Conservation (phyloP, 2,329 filamentous ascomycete species). For the Penicillium frequentans region DNA sequence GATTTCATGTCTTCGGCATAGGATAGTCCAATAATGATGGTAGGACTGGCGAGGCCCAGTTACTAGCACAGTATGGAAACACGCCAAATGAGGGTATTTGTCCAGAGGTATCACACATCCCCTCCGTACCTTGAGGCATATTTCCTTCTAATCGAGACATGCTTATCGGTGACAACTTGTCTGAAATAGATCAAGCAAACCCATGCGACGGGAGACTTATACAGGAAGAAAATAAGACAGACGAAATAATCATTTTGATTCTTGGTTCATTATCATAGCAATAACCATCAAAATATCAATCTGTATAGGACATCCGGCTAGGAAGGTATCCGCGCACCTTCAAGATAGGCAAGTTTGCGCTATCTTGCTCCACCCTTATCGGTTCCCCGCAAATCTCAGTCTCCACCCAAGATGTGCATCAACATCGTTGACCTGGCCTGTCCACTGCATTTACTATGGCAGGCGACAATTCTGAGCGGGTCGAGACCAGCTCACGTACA, state of each 20-base stretch:
- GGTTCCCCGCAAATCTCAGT: conserved; percentile 12
- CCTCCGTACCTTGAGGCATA: too few species aligned
- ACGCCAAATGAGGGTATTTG: too few species aligned
- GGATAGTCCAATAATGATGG: too few species aligned
- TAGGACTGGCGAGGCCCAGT: too few species aligned
- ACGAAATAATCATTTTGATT: not conserved
- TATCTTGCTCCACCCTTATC: conserved; percentile 9
- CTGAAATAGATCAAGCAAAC: too few species aligned
- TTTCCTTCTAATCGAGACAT: too few species aligned
- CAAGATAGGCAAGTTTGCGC: conserved; percentile 13
- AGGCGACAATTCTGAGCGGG: not conserved
- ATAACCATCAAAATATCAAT: not conserved
- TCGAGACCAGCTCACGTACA: conserved; percentile 6
- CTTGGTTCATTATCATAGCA: not conserved
- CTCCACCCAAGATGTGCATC: not conserved
- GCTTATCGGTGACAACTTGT: too few species aligned
- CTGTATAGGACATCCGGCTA: not conserved
- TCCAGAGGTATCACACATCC: too few species aligned
- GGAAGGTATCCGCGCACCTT: conserved; percentile 9
- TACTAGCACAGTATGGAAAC: too few species aligned
- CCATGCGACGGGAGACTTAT: too few species aligned
- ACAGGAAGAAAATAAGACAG: not conserved
- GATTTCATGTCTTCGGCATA: too few species aligned
- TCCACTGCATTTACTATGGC: conserved; percentile 8
- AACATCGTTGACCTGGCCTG: not conserved